Evolutionary conservation across 2,329 filamentous ascomycete genomes (phyloP).

Genomic region (Microdochium bolleyi): DNA sequence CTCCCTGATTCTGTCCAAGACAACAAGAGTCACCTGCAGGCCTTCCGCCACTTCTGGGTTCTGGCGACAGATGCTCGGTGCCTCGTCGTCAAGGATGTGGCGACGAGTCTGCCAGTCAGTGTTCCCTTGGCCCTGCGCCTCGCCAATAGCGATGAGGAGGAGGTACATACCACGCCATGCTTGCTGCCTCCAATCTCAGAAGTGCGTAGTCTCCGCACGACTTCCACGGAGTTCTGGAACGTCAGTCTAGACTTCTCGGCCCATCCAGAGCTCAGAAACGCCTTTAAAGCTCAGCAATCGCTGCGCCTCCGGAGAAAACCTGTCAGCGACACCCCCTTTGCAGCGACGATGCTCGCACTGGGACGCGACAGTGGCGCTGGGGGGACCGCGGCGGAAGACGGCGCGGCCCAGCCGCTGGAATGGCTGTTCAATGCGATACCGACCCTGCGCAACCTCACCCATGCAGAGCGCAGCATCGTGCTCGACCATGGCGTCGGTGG

Average conservation of each 20-base stretch:
- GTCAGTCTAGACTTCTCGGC: constrained; percentile 66
- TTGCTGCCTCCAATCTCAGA: constrained; percentile 57
- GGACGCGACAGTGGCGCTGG: constrained; percentile 29
- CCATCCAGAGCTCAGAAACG: constrained; percentile 51
- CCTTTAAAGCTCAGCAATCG: constrained; percentile 63
- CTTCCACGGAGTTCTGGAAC: constrained; percentile 68
- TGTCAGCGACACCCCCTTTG: constrained; percentile 61
- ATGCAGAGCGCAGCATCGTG: constrained; percentile 59
- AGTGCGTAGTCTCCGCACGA: constrained; percentile 50
- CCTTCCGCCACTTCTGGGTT: constrained; percentile 96
- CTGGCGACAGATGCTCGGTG: constrained; percentile 85
- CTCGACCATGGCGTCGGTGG: constrained; percentile 43
- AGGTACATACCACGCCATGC: constrained; percentile 46
- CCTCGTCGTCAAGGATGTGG: constrained; percentile 77
- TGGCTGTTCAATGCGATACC: constrained; percentile 63
- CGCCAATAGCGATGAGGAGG: constrained; percentile 19
- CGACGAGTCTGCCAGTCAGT: constrained; percentile 71
- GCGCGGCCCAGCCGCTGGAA: constrained; percentile 46
- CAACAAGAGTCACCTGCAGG: constrained; percentile 90
- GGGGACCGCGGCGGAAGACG: constrained; percentile 20
- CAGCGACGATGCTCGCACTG: constrained; percentile 65
- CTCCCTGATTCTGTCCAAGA: constrained; percentile 87
- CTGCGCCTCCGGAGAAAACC: constrained; percentile 67
- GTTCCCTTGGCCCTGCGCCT: constrained; percentile 63
- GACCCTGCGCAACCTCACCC: constrained; percentile 43